Conservation (phyloP, 768 basidiomycete species). For the Fomitopsis serialis region DNA sequence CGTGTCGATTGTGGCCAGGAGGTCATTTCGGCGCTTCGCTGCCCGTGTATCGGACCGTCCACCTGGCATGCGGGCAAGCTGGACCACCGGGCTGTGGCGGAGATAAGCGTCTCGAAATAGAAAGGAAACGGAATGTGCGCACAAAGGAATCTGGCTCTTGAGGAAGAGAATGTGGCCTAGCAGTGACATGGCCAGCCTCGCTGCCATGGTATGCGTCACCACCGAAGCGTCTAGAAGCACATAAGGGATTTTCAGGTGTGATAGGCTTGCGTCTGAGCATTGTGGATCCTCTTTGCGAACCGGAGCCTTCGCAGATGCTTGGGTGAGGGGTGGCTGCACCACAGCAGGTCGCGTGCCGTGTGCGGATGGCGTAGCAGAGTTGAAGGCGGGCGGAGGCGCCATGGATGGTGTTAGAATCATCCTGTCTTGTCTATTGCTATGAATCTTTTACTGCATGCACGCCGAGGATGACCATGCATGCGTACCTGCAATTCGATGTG, state of each 20-base stretch:
- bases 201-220: conserved; percentile 56
- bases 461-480: too few relatives aligned
- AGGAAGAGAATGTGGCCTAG: conserved; percentile 70
- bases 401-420: conserved; percentile 8
- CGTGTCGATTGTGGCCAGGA: conserved; percentile 63
- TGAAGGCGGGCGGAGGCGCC: conserved; percentile 3
- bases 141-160: conserved; percentile 80
- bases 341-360: neutral
- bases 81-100: conserved; percentile 52
- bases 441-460: too few relatives aligned
- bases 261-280: neutral
- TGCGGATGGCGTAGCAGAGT: neutral
- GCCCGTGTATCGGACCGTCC: conserved; percentile 44
- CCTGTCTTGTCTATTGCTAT: too few relatives aligned
- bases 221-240: conserved; percentile 43
- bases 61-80: conserved; percentile 51
- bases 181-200: conserved; percentile 54
- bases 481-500: too few relatives aligned
- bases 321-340: neutral
- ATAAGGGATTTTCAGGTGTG: conserved; percentile 28
- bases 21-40: conserved; percentile 53
- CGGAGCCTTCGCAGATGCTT: neutral
- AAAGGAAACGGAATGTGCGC: conserved; percentile 25
- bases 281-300: neutral
- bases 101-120: neutral